Percentiles rank a stretch among this genome's conserved stretches.
phyloP scores from a whole-genome alignment of 2,329 filamentous ascomycete species.

The Trichoderma aggressivum region DNA sequence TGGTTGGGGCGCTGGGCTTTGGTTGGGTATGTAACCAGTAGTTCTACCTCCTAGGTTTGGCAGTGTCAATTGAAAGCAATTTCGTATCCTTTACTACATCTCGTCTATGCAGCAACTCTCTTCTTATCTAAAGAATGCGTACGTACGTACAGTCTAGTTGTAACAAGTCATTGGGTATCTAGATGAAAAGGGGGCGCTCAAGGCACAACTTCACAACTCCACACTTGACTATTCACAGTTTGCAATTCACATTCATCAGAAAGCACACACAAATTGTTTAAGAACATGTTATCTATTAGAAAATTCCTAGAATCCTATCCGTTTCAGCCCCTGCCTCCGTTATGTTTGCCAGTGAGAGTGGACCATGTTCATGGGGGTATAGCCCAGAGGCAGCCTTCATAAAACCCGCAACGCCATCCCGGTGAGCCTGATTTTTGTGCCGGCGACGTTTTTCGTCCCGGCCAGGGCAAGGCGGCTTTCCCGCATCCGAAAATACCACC shows the following conservation, averaged over 20 bases:
- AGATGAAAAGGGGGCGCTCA: not conserved
- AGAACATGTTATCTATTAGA: slow-evolving; percentile 35
- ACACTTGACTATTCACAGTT: not conserved
- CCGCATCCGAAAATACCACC: slow-evolving; percentile 21
- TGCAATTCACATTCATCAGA: too few species aligned
- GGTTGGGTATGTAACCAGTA: not conserved
- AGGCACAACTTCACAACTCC: not conserved
- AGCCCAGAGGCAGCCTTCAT: slow-evolving; percentile 40
- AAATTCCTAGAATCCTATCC: slow-evolving; percentile 29
- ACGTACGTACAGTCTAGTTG: not conserved
- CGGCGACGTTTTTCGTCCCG: slow-evolving; percentile 4
- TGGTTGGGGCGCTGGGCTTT: slow-evolving; percentile 11
- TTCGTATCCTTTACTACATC: not conserved
- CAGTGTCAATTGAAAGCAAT: not conserved
- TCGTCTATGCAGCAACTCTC: not conserved
- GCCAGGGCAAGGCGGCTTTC: slow-evolving; percentile 10
- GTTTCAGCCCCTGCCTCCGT: slow-evolving; percentile 33
- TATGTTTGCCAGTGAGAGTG: slow-evolving; percentile 35
- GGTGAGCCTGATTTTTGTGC: slow-evolving; percentile 24
- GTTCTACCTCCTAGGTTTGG: slow-evolving; percentile 9
- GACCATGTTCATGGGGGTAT: slow-evolving; percentile 38
- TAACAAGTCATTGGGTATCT: not conserved
- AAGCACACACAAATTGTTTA: not conserved
- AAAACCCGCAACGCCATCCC: slow-evolving; percentile 43
- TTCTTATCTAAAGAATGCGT: not conserved